Evolutionary conservation across 2,329 filamentous ascomycete genomes (phyloP).

Genomic region (Calonectria leucothoes): DNA sequence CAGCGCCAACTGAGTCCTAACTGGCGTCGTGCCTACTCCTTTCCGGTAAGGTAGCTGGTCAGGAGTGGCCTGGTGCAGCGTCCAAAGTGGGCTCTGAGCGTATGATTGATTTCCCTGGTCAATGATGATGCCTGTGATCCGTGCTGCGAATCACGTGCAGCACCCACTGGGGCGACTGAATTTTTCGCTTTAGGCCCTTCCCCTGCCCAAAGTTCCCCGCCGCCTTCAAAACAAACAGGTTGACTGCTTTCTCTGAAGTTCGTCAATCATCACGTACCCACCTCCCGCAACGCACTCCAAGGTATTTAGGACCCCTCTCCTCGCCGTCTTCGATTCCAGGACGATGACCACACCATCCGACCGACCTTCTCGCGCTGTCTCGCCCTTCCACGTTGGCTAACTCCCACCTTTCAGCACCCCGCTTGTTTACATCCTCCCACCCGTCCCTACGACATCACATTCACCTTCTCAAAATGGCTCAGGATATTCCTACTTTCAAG

Average conservation of each 20-base stretch:
- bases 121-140: slow-evolving; percentile 26
- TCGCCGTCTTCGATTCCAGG: slow-evolving; percentile 26
- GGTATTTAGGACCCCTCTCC: slow-evolving; percentile 38
- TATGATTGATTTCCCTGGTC: slow-evolving; percentile 2
- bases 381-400: slow-evolving; percentile 44
- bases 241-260: slow-evolving; percentile 50
- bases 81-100: slow-evolving; percentile 6
- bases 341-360: slow-evolving; percentile 28
- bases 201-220: slow-evolving; percentile 54
- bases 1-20: background rate
- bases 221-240: slow-evolving; percentile 56
- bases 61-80: background rate
- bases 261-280: slow-evolving; percentile 48
- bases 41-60: background rate
- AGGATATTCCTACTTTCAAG: slow-evolving; percentile 89
- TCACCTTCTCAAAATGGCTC: slow-evolving; percentile 70
- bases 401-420: slow-evolving; percentile 52
- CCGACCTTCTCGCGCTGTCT: slow-evolving; percentile 26
- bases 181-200: slow-evolving; percentile 55
- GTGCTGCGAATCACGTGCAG: slow-evolving; percentile 49
- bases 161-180: slow-evolving; percentile 51
- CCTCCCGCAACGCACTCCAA: slow-evolving; percentile 42
- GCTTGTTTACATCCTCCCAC: slow-evolving; percentile 60
- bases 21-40: background rate
- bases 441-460: slow-evolving; percentile 39